A percentile compares a stretch with the other conserved stretches of the same genome.
Conservation (phyloP, 768 basidiomycete species). For the Coprinellus aureogranulatus region DNA sequence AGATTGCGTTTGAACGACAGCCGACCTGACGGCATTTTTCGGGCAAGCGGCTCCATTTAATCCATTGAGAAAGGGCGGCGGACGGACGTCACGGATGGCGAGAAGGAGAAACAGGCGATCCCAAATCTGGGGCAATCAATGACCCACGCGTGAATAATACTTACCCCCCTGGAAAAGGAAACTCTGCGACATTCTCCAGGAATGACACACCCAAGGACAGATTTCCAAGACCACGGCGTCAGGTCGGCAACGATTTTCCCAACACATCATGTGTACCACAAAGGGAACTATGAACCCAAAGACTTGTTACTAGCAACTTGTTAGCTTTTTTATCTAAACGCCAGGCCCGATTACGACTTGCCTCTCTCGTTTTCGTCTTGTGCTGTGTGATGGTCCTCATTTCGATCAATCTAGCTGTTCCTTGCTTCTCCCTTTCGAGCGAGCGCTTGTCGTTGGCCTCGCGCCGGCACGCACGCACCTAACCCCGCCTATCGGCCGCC, state of each 20-base stretch:
- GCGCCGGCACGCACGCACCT: background rate
- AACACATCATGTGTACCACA: slow-evolving; percentile 3
- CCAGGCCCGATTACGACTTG: background rate
- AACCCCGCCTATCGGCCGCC: background rate
- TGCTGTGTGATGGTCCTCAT: background rate
- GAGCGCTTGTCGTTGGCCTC: background rate
- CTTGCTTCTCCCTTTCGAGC: background rate
- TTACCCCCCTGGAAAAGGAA: slow-evolving; percentile 10
- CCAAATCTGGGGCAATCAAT: slow-evolving; percentile 2
- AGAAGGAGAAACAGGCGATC: background rate
- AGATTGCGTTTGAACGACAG: slow-evolving; percentile 6
- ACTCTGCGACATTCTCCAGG: background rate
- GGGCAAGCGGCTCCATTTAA: slow-evolving; percentile 9
- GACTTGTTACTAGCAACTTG: no score
- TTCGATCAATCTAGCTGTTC: background rate
- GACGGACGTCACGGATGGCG: background rate
- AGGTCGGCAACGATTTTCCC: slow-evolving; percentile 3
- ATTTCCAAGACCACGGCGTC: slow-evolving; percentile 3
- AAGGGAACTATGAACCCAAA: slow-evolving; percentile 4
- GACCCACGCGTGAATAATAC: slow-evolving; percentile 8
- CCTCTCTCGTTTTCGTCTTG: background rate
- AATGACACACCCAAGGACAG: background rate
- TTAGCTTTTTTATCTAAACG: slow-evolving; percentile 1
- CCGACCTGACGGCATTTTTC: slow-evolving; percentile 13
- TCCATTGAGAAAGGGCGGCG: slow-evolving; percentile 6